Percentiles rank a stretch among this genome's conserved stretches.
These are phyloP conservation scores for Firmiana major DNA, from an alignment of 345 rosid genomes.

Conservation along the genomic window DNA sequence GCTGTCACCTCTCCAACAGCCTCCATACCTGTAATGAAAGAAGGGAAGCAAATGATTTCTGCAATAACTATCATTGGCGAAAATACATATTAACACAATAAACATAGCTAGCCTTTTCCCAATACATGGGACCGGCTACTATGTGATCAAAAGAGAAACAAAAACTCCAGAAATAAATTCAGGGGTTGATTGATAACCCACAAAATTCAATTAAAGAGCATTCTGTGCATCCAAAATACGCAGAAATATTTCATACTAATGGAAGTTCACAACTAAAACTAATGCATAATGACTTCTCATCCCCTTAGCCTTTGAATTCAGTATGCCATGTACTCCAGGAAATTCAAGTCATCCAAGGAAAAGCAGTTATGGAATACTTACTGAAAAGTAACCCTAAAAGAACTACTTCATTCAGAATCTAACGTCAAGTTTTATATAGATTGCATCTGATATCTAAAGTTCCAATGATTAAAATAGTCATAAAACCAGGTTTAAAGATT, in stretches of 20 bases:
- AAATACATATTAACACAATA: background rate
- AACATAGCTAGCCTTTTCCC: background rate
- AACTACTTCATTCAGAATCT: background rate
- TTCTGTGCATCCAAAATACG: background rate
- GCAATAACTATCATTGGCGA: background rate
- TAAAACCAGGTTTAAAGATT: background rate
- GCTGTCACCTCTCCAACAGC: constrained; percentile 87
- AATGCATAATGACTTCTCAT: background rate
- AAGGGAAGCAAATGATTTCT: background rate
- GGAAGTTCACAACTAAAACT: background rate
- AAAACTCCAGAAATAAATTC: background rate
- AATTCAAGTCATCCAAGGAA: background rate
- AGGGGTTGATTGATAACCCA: background rate
- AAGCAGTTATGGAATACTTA: background rate
- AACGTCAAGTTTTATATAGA: background rate
- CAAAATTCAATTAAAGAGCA: background rate
- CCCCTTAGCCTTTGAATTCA: background rate
- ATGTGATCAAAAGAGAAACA: background rate
- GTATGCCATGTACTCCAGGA: background rate
- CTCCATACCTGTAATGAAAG: constrained; percentile 56
- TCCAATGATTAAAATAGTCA: background rate
- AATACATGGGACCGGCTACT: background rate
- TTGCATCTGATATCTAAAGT: background rate
- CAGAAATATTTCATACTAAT: background rate
- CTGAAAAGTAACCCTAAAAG: background rate